Evolutionary conservation across 176 grass and related monocot genomes (phyloP).

Genomic region (Echinochloa phyllopogon): DNA sequence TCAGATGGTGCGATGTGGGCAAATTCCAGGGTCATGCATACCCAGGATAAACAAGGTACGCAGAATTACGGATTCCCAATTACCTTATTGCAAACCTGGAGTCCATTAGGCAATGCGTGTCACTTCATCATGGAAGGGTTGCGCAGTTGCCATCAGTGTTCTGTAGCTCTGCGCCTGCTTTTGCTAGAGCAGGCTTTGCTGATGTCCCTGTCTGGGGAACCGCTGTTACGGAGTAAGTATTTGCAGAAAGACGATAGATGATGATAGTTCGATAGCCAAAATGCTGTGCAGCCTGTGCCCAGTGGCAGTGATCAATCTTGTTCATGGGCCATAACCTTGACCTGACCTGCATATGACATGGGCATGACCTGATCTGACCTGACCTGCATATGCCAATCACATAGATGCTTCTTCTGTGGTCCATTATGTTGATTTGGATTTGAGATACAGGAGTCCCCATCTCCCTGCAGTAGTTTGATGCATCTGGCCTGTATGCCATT

Average conservation of each 20-base stretch:
- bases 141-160: not conserved
- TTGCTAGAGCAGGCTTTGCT: not conserved
- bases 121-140: not conserved
- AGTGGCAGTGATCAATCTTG: not conserved
- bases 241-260: not conserved
- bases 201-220: not conserved
- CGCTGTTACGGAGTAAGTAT: not conserved
- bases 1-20: not conserved
- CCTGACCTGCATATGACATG: not conserved
- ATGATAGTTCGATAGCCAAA: not conserved
- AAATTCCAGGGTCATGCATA: not conserved
- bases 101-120: not conserved
- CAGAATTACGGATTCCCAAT: not conserved
- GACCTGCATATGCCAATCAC: not conserved
- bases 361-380: not conserved
- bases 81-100: not conserved
- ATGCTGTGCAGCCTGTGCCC: not conserved
- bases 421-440: conserved; percentile 29
- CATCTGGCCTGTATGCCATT: not conserved
- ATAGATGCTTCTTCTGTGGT: conserved; percentile 38
- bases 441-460: not conserved
- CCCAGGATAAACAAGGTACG: not conserved
- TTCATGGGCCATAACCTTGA: not conserved
- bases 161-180: not conserved
- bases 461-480: conserved; percentile 1